Percentiles rank a stretch among this genome's conserved stretches.
These are phyloP conservation scores for Tephrocybe sp. DNA, from an alignment of 768 basidiomycete genomes.

Conservation along the genomic window DNA sequence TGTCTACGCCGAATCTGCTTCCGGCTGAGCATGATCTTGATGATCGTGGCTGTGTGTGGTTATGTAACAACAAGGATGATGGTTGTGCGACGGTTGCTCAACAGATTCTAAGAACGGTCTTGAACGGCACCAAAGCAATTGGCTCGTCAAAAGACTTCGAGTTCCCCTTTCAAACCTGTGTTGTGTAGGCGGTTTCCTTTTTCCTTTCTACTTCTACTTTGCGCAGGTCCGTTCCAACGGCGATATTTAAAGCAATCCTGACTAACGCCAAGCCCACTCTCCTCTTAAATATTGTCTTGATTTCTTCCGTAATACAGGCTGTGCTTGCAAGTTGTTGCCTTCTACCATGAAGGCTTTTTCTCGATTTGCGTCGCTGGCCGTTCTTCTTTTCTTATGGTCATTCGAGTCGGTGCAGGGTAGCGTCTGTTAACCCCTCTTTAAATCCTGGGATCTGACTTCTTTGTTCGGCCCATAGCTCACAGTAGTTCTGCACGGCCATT, in stretches of 20 bases:
- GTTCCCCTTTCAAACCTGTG: not conserved
- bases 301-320: slow-evolving; percentile 22
- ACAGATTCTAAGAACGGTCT: not conserved
- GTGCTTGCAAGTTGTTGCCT: slow-evolving; percentile 17
- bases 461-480: slow-evolving; percentile 36
- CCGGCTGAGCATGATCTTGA: not conserved
- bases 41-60: not conserved
- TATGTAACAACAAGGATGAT: not conserved
- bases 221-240: slow-evolving; percentile 15
- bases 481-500: slow-evolving; percentile 47
- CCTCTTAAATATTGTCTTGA: slow-evolving; percentile 12
- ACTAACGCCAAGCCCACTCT: slow-evolving; percentile 23
- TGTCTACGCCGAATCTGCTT: not conserved
- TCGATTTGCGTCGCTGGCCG: slow-evolving; percentile 44
- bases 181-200: not conserved
- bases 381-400: slow-evolving; percentile 36
- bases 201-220: slow-evolving; percentile 6
- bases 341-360: slow-evolving; percentile 34
- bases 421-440: not conserved
- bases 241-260: slow-evolving; percentile 10
- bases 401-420: slow-evolving; percentile 30
- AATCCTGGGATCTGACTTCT: slow-evolving; percentile 6
- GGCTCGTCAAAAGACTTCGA: not conserved
- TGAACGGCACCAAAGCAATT: not conserved
- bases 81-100: not conserved